Evolutionary conservation across 192 early-diverging fungal genomes (phyloP).

Genomic region (Coemansia sp.): DNA sequence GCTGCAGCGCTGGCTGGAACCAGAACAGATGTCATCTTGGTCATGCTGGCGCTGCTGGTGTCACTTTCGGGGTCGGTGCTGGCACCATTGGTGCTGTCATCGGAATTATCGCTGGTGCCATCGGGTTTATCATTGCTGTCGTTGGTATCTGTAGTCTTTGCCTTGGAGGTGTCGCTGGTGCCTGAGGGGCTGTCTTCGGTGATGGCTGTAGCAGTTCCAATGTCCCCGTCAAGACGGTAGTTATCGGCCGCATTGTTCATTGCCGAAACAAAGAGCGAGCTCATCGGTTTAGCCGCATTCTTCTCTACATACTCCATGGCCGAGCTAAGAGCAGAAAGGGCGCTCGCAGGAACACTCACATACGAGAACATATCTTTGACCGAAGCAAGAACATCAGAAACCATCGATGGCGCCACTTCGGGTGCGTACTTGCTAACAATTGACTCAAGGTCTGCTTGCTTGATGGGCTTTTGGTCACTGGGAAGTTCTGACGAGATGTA

Average conservation of each 20-base stretch:
- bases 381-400: not conserved
- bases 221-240: conserved; percentile 4
- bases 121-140: not conserved
- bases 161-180: not conserved
- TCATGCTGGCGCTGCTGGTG: not conserved
- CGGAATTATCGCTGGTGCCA: not conserved
- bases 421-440: conserved; percentile 1
- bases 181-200: not conserved
- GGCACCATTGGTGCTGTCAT: not conserved
- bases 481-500: conserved; percentile 6
- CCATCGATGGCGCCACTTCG: not conserved
- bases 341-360: not conserved
- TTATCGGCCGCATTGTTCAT: not conserved
- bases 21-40: not conserved
- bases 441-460: not conserved
- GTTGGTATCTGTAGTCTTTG: not conserved
- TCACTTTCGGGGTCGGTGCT: not conserved
- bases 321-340: not conserved
- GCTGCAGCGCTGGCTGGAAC: not conserved
- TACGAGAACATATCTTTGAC: not conserved
- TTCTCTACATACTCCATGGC: not conserved
- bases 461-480: conserved; percentile 3
- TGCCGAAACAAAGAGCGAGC: not conserved
- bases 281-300: not conserved
- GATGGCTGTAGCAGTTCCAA: conserved; percentile 12